Evolutionary conservation across 805 yeast species (phyloP).

Genomic region (Candida coleopterorum): DNA sequence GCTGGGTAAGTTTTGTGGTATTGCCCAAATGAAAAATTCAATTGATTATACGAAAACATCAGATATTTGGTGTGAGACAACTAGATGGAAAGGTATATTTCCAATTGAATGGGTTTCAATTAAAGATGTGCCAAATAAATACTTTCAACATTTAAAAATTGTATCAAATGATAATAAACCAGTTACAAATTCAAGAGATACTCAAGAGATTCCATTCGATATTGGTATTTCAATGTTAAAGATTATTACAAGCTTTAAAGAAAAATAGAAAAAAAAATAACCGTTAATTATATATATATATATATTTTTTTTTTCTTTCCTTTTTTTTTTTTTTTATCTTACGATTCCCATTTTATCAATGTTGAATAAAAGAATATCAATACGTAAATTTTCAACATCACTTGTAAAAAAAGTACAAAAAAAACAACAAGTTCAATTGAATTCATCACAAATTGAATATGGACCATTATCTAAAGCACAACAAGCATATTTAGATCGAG

Average conservation of each 20-base stretch:
- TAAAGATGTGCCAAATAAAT: constrained; percentile 47
- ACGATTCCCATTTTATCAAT: too few species aligned
- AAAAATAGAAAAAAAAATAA: not conserved
- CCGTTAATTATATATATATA: not conserved
- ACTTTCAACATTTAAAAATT: constrained; percentile 41
- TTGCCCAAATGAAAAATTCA: constrained; percentile 46
- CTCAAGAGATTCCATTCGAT: constrained; percentile 51
- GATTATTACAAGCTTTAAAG: constrained; percentile 30
- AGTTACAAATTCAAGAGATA: constrained; percentile 57
- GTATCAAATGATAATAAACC: constrained; percentile 45
- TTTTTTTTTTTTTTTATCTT: not conserved
- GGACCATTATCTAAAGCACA: constrained; percentile 50
- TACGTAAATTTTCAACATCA: not conserved
- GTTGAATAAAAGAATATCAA: too few species aligned
- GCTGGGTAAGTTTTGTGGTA: constrained; percentile 55
- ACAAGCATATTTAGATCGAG: constrained; percentile 64
- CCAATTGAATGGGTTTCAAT: constrained; percentile 49
- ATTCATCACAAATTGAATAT: constrained; percentile 13
- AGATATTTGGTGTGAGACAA: constrained; percentile 43
- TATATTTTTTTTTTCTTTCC: not conserved
- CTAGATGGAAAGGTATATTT: constrained; percentile 50
- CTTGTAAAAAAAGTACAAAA: not conserved
- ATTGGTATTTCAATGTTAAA: constrained; percentile 45
- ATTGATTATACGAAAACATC: constrained; percentile 34
- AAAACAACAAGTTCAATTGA: too few species aligned